Base-by-base conservation (phyloP, 1,284 basidiomycete species). In the Cutaneotrichosporon cutaneum region DNA sequence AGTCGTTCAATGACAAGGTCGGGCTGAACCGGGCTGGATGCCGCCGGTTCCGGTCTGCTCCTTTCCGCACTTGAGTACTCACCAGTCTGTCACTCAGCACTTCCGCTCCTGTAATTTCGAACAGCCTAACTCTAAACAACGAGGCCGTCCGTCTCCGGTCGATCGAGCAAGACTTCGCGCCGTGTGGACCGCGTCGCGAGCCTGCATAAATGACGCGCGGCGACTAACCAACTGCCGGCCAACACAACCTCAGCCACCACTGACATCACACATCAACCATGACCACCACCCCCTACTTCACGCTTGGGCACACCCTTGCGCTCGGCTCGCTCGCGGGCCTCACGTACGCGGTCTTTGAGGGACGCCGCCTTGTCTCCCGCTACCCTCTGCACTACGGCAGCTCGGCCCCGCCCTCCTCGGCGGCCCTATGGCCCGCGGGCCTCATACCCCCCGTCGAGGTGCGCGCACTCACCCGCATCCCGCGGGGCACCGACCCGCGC, bases 51-150 rank as follows among this genome's bases (percentile, higher is more conserved):
- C 39, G 39, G 7, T 42, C 39, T 42, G 39, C 39, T n/a, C 39
- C 39, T n/a, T 42, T 42, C 39, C 39, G 18, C 18, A n/a, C 16
- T 39, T 39, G 13, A 11, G 36, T 7, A 42, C 18, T 36, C 35
- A 13, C 11, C 35, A 36, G 6, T 72, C 10, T 45, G 35, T 13
- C 35, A 36, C n/a, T n/a, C n/a, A n/a, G n/a, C n/a, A n/a, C n/a
- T n/a, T n/a, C 11, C 35, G 10, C 35, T 36, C 35, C 35, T 9
- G 4, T 30, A 9, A 30, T 30, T 30, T 30, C 30, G 30, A 30
- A 30, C 30, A 30, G 30, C 9, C 30, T n/a, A n/a, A 30, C 30
- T 30, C n/a, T n/a, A n/a, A n/a, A 22, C 36, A 54, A 39, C 54
- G 59, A 39, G 14, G 11, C 14, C 36, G 36, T 11, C 36, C 36